A percentile compares a stretch with the other conserved stretches of the same genome.
phyloP scores from a whole-genome alignment of 2,329 filamentous ascomycete species.

The Sporothrix mexicana region DNA sequence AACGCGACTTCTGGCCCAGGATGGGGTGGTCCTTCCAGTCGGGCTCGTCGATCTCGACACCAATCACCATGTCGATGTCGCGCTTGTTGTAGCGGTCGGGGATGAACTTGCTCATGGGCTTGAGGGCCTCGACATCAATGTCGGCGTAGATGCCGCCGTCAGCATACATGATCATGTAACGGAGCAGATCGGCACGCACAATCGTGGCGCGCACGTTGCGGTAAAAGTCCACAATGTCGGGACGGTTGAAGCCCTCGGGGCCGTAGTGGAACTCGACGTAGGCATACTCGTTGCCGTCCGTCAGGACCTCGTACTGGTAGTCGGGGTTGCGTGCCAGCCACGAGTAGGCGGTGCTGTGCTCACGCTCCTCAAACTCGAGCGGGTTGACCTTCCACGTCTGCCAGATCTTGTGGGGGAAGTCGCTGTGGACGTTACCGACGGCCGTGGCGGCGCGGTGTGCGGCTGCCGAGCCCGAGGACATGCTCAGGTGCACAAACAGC shows the following conservation, averaged over 20 bases:
- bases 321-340: slow-evolving; percentile 71
- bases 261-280: slow-evolving; percentile 74
- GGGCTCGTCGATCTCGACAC: slow-evolving; percentile 74
- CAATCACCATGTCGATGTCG: slow-evolving; percentile 74
- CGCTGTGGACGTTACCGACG: slow-evolving; percentile 30
- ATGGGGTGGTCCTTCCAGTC: slow-evolving; percentile 68
- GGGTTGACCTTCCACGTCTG: slow-evolving; percentile 77
- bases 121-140: slow-evolving; percentile 52
- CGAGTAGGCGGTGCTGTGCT: slow-evolving; percentile 64
- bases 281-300: slow-evolving; percentile 68
- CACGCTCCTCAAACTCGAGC: slow-evolving; percentile 68
- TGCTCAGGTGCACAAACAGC: slow-evolving; percentile 31
- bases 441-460: slow-evolving; percentile 14
- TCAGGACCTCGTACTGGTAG: slow-evolving; percentile 71
- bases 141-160: slow-evolving; percentile 62
- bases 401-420: slow-evolving; percentile 74
- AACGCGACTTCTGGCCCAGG: slow-evolving; percentile 69
- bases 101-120: slow-evolving; percentile 58
- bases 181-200: slow-evolving; percentile 69
- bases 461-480: neutral
- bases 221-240: slow-evolving; percentile 68
- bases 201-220: slow-evolving; percentile 66
- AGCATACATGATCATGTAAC: slow-evolving; percentile 71
- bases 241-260: slow-evolving; percentile 66
- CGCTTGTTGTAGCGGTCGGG: slow-evolving; percentile 65